Conservation (phyloP, 805 yeast genomes). For the Lipomyces sp. region DNA sequence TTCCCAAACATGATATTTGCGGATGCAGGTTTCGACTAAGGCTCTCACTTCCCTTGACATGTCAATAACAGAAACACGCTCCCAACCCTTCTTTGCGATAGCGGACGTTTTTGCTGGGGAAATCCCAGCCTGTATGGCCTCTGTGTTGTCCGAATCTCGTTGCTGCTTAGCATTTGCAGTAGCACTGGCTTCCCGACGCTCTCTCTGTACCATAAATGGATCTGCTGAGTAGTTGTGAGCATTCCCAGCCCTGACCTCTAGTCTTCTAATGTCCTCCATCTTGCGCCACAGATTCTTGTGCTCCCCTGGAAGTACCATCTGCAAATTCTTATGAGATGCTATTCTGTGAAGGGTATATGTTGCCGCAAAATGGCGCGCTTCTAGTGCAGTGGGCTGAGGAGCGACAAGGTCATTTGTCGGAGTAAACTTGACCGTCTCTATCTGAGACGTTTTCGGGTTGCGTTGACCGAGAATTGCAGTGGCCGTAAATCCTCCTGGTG, state of each 20-base stretch:
- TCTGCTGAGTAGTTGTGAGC: conserved; percentile 68
- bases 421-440: conserved; percentile 59
- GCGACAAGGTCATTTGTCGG: conserved; percentile 57
- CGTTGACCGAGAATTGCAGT: conserved; percentile 67
- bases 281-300: conserved; percentile 80
- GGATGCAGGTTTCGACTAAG: conserved; percentile 63
- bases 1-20: conserved; percentile 44
- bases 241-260: conserved; percentile 51
- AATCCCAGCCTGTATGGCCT: conserved; percentile 22
- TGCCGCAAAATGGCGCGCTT: conserved; percentile 89
- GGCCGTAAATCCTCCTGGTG: conserved; percentile 64
- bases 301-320: conserved; percentile 83
- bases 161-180: conserved; percentile 18
- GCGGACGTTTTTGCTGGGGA: conserved; percentile 8
- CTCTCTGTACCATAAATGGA: conserved; percentile 75
- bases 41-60: conserved; percentile 67
- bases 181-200: conserved; percentile 59
- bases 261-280: conserved; percentile 64
- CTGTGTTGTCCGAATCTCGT: conserved; percentile 18
- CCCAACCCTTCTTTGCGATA: conserved; percentile 64
- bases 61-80: conserved; percentile 67
- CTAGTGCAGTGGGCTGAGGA: conserved; percentile 80
- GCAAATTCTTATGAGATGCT: conserved; percentile 78
- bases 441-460: conserved; percentile 80
- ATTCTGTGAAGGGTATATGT: conserved; percentile 82